Base-by-base conservation (phyloP, 2,329 filamentous ascomycete species). In the Amylocarpus encephaloides region DNA sequence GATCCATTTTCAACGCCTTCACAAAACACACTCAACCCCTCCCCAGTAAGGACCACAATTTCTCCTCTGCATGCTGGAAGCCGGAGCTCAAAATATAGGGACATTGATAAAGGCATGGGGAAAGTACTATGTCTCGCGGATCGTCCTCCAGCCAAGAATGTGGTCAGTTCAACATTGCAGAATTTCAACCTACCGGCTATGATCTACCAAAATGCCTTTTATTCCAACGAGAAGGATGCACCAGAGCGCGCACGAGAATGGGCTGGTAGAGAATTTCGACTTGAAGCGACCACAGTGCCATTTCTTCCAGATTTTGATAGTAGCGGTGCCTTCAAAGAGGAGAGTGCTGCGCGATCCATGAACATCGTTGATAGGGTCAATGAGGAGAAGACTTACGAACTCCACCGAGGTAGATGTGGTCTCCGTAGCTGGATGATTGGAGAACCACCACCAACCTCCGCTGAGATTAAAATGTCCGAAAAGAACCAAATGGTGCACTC, bases 191-290 rank as follows among this genome's bases (percentile, higher is more conserved):
- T 82, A 7, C 85, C 86, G 0, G 74, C 83, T 51, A 77, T 86
- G 12, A 77, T 96, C 43, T 94, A 95, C 56, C 87, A 90, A 66
- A 83, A 90, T 63, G 84, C 91, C 0, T 91, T 85, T 62, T 97
- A 95, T 64, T 87, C 90, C 59, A 76, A 87, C 26, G 88, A 94
- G 54, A 76, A 75, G 45, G 93, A 97, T 67, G 86, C 96, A 0
- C 90, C 91, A 11, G 77, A 84, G 35, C 79, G 85, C 47, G 69
- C 77, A 30, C 77, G 88, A 47, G 89, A 95, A 67, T 97, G 95
- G 69, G 92, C 87, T 6, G 92, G 92, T 3, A 82, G 83, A 59
- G 87, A 94, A 60, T 96, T 94, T 64, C 85, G 81, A 51, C 71
- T 96, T 6, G 78, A 82, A 61, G 85, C 90, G 52, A 82, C 78